These are phyloP conservation scores for Triticum monococcum DNA, from an alignment of 176 grass and related monocot species.

Conservation along the genomic window DNA sequence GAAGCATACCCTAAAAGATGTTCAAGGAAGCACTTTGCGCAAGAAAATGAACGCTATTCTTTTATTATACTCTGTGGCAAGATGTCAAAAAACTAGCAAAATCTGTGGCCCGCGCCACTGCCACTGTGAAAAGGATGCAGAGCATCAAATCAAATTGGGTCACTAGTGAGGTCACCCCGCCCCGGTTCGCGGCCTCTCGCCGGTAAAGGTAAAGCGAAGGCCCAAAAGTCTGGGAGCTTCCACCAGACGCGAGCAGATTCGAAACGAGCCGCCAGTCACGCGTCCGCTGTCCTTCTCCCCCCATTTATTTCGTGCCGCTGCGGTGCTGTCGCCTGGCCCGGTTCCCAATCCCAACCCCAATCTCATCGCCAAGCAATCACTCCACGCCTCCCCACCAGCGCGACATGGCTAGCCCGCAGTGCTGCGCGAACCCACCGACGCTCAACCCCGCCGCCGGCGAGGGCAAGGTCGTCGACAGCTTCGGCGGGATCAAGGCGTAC, in stretches of 20 bases:
- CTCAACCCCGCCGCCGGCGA: constrained; percentile 46
- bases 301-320: neutral
- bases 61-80: too few species aligned
- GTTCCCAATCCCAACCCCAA: neutral
- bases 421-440: constrained; percentile 64
- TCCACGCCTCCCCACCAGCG: neutral
- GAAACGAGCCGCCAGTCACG: neutral
- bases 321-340: neutral
- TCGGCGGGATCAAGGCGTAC: constrained; percentile 72
- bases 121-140: too few species aligned
- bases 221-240: neutral
- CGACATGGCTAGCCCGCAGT: constrained; percentile 64
- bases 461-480: constrained; percentile 68
- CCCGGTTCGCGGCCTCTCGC: too few species aligned
- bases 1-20: too few species aligned
- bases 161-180: too few species aligned
- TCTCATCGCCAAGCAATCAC: neutral
- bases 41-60: too few species aligned
- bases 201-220: neutral
- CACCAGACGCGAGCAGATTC: neutral
- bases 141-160: too few species aligned
- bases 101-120: too few species aligned
- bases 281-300: neutral
- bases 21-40: too few species aligned
- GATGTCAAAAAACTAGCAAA: too few species aligned